Evolutionary conservation across 1,139 yeast genomes (phyloP).

Genomic region (Hyphopichia fennica): DNA sequence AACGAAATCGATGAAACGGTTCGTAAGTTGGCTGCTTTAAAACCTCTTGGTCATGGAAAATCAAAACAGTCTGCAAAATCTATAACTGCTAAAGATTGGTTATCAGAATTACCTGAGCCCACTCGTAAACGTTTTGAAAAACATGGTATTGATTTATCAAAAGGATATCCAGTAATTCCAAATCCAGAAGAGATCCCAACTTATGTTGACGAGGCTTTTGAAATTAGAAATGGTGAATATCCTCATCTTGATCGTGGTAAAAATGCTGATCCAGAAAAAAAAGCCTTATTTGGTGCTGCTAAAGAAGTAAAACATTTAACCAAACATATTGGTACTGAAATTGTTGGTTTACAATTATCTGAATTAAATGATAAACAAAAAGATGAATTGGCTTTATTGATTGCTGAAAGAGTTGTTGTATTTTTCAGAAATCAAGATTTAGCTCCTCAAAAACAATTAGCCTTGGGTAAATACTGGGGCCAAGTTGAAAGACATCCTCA

Average conservation of each 20-base stretch:
- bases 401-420: slow-evolving; percentile 53
- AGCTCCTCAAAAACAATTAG: slow-evolving; percentile 35
- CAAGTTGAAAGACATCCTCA: slow-evolving; percentile 32
- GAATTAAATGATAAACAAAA: slow-evolving; percentile 43
- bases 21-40: slow-evolving; percentile 2
- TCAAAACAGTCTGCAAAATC: background rate
- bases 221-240: slow-evolving; percentile 39
- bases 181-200: slow-evolving; percentile 38
- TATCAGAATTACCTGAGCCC: slow-evolving; percentile 16
- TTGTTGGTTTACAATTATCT: slow-evolving; percentile 43
- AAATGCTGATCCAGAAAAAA: slow-evolving; percentile 54
- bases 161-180: slow-evolving; percentile 33
- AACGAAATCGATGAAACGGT: slow-evolving; percentile 2
- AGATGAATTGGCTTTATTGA: slow-evolving; percentile 49
- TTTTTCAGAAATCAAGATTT: slow-evolving; percentile 48
- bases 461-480: slow-evolving; percentile 29
- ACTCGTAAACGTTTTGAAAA: slow-evolving; percentile 25
- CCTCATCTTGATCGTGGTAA: slow-evolving; percentile 48
- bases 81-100: slow-evolving; percentile 10
- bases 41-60: slow-evolving; percentile 2
- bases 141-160: slow-evolving; percentile 29
- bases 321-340: slow-evolving; percentile 48
- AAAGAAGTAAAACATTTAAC: slow-evolving; percentile 48
- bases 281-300: slow-evolving; percentile 53
- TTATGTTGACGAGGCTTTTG: slow-evolving; percentile 51